Base-by-base conservation (phyloP, 2,329 filamentous ascomycete genomes). In the Rutstroemia sp. region DNA sequence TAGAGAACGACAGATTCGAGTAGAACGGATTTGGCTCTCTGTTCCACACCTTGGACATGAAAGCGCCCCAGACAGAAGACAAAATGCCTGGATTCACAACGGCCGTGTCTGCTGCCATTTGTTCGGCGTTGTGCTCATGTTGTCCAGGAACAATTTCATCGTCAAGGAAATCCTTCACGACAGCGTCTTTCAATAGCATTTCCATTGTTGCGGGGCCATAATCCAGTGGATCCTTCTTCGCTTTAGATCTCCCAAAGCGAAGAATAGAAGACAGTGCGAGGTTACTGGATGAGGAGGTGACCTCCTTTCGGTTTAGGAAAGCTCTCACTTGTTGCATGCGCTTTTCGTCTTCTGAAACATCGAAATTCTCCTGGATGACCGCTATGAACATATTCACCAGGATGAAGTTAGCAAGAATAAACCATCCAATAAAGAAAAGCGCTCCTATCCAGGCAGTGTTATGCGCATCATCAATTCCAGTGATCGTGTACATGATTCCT, bases 321-420 rank as follows among this genome's bases (percentile, higher is more conserved):
- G 92, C 89, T 67, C 92, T 92, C 59, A 99, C 92, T 73, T 99
- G 95, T 69, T 97, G 90, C 60, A 97, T 74, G 19, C 95, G 90
- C 73, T 99, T 99, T 71, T 97, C 92, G 69, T 99, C 95, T 70
- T 99, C 94, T 3, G 92, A 95, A 25, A 99, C 91, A 73, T 99
- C 94, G 69, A 99, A 99, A 68, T 96, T 99, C 69, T 99, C 94
- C 71, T 99, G 94, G 63, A 99, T 99, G 74, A 99, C 94, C 78
- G 94, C 94, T 88, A 99, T 97, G 77, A 99, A 99, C 94, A 99
- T 99, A 69, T 97, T 99, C 75, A 99, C 75, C 60, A 97, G 82
- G 73, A 99, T 95, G 69, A 97, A 92, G 71, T 95, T 96, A 5
- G 91, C 81, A 45, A 99, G 79, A 57, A 96, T 94, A 72, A 96